Evolutionary conservation across 371 early-diverging fungal species (phyloP).

Genomic region (Mucor mucedo): DNA sequence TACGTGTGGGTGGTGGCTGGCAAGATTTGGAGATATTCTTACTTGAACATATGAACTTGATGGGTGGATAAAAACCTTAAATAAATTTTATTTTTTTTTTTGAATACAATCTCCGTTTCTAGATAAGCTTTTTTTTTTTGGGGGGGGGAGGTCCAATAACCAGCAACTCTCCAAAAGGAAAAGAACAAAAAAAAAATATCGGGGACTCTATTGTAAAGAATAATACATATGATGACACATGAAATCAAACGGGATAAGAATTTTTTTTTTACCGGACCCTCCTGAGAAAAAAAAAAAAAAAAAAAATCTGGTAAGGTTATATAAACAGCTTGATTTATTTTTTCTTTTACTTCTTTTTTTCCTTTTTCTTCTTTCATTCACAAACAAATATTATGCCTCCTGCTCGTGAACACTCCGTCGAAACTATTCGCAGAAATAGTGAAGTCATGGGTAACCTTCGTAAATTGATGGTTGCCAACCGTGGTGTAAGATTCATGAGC

Average conservation of each 20-base stretch:
- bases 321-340: neutral
- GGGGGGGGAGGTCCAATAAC: neutral
- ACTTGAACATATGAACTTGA: conserved; percentile 56
- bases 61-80: conserved; percentile 26
- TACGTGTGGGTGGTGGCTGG: conserved; percentile 72
- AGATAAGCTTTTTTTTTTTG: neutral
- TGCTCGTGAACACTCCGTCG: conserved; percentile 62
- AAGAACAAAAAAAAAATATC: neutral
- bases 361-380: conserved; percentile 7
- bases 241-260: conserved; percentile 18
- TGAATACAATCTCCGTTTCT: neutral
- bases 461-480: conserved; percentile 69
- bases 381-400: conserved; percentile 25
- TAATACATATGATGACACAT: conserved; percentile 28
- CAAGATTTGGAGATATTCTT: conserved; percentile 68
- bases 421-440: conserved; percentile 65
- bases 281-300: conserved; percentile 11
- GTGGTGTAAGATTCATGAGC: conserved; percentile 55
- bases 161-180: neutral
- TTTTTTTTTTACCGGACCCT: too few species aligned
- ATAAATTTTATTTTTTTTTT: neutral
- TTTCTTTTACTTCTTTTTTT: conserved; percentile 17
- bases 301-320: neutral
- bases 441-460: conserved; percentile 57
- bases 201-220: neutral